Evolutionary conservation across 1,139 yeast species (phyloP).

Genomic region (Protomyces inouyei): DNA sequence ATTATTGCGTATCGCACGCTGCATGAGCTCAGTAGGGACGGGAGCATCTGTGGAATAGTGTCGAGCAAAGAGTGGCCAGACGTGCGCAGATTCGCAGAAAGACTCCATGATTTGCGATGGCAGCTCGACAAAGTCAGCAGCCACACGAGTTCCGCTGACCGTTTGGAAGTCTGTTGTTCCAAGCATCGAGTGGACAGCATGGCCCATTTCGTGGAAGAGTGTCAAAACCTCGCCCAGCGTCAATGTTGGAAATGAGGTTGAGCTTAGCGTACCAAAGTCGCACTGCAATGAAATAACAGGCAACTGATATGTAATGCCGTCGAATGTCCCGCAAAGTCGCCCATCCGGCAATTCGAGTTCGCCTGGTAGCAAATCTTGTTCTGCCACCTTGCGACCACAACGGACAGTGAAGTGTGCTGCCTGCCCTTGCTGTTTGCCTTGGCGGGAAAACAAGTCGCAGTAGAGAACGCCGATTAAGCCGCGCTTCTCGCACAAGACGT

Average conservation of each 20-base stretch:
- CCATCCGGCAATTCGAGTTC: conserved; percentile 30
- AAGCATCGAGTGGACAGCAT: conserved; percentile 88
- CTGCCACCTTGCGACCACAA: conserved; percentile 70
- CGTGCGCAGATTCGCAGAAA: conserved; percentile 77
- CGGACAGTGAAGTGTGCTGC: conserved; percentile 98
- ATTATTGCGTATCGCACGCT: conserved; percentile 51
- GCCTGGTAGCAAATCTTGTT: conserved; percentile 32
- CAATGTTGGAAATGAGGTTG: conserved; percentile 46
- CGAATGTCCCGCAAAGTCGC: conserved; percentile 28
- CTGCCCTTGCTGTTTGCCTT: conserved; percentile 52
- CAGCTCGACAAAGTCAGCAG: conserved; percentile 91
- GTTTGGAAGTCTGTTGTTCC: conserved; percentile 88
- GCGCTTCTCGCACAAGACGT: conserved; percentile 59
- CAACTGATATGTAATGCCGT: conserved; percentile 57
- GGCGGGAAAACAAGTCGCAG: conserved; percentile 60
- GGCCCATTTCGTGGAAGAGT: conserved; percentile 97
- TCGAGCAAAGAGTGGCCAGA: conserved; percentile 63
- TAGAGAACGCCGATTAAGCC: conserved; percentile 61
- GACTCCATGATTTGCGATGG: conserved; percentile 95
- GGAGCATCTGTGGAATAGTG: conserved; percentile 68
- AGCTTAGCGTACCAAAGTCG: conserved; percentile 51
- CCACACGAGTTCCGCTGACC: conserved; percentile 90
- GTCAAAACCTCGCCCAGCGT: conserved; percentile 82
- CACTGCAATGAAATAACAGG: conserved; percentile 90
- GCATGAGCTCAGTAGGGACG: conserved; percentile 50